Evolutionary conservation across 805 yeast genomes (phyloP).

Genomic region (Yarrowia alimentaria): DNA sequence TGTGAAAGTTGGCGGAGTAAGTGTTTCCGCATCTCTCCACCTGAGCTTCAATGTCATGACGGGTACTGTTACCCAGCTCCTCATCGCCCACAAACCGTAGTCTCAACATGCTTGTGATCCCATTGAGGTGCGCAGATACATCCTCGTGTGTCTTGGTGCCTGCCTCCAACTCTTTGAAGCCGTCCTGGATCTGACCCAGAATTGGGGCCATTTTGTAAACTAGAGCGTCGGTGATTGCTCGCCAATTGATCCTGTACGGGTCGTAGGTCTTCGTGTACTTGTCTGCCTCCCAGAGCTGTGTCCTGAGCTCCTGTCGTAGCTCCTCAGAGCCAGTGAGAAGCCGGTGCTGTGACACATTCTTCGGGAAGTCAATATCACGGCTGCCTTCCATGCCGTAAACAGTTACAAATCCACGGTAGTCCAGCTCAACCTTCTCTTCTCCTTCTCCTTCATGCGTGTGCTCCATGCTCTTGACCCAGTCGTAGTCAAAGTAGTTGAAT

Average conservation of each 20-base stretch:
- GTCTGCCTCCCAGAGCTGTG: slow-evolving; percentile 2
- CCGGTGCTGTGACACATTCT: slow-evolving; percentile 17
- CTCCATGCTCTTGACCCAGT: slow-evolving; percentile 23
- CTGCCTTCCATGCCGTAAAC: slow-evolving; percentile 12
- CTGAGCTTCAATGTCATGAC: slow-evolving; percentile 9
- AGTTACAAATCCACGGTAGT: slow-evolving; percentile 10
- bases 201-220: slow-evolving; percentile 16
- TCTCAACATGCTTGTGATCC: neutral
- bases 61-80: neutral
- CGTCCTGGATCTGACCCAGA: neutral
- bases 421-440: slow-evolving; percentile 4
- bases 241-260: slow-evolving; percentile 12
- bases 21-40: slow-evolving; percentile 1
- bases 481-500: slow-evolving; percentile 12
- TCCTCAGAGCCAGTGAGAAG: slow-evolving; percentile 11
- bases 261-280: neutral
- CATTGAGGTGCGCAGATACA: neutral
- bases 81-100: slow-evolving; percentile 11
- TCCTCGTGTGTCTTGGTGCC: neutral
- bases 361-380: slow-evolving; percentile 8
- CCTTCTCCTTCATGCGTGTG: neutral
- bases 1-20: slow-evolving; percentile 2
- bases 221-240: slow-evolving; percentile 1
- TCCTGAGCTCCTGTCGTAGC: slow-evolving; percentile 7
- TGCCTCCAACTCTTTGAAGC: neutral